A percentile compares a stretch with the other conserved stretches of the same genome.
These are phyloP conservation scores for Fraxinus americana DNA, from an alignment of 257 asterid species.

Conservation along the genomic window DNA sequence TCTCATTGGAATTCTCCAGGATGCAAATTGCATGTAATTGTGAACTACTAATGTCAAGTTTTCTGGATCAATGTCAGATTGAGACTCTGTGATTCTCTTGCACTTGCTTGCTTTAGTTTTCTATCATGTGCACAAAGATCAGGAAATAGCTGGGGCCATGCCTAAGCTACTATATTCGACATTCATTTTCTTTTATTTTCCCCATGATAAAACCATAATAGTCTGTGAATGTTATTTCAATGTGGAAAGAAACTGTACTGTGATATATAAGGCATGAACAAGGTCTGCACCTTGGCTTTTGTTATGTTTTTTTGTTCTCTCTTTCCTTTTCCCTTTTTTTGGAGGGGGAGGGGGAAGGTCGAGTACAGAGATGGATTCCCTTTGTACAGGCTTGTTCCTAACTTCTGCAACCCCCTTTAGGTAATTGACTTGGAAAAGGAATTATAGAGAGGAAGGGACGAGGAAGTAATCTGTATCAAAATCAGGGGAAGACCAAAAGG, in stretches of 20 bases:
- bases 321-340: neutral
- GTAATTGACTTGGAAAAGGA: neutral
- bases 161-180: neutral
- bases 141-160: neutral
- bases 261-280: neutral
- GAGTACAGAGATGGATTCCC: neutral
- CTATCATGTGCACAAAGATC: neutral
- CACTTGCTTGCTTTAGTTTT: neutral
- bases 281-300: neutral
- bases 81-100: neutral
- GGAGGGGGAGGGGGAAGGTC: neutral
- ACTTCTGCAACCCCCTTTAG: neutral
- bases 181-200: neutral
- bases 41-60: neutral
- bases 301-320: neutral
- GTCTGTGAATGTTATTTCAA: neutral
- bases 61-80: neutral
- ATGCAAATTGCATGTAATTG: neutral
- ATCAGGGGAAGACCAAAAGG: neutral
- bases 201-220: neutral
- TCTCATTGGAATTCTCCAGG: neutral
- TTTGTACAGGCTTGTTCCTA: no score
- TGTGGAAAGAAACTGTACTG: neutral
- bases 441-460: neutral
- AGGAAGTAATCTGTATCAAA: neutral